Conservation (phyloP, 495 filamentous ascomycete genomes). For the Lepraria neglecta region DNA sequence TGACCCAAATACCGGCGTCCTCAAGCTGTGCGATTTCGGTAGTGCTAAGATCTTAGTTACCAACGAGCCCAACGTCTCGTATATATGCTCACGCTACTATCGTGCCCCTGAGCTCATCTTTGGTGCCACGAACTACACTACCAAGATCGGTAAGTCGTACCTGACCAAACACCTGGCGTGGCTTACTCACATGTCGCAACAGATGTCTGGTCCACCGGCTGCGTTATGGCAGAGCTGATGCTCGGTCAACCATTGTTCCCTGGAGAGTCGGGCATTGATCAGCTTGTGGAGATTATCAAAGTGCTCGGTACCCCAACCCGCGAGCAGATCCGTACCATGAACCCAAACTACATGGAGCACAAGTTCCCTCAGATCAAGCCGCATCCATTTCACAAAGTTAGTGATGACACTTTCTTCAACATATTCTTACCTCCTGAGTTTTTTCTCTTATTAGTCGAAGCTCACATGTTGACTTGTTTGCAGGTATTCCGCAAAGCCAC, state of each 20-base stretch:
- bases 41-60: conserved; percentile 98
- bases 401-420: conserved; percentile 21
- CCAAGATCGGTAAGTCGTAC: conserved; percentile 82
- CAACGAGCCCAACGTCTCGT: conserved; percentile 98
- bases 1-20: conserved; percentile 79
- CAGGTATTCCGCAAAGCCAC: conserved; percentile 95
- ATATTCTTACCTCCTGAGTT: conserved; percentile 13
- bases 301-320: conserved; percentile 96
- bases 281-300: conserved; percentile 99
- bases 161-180: conserved; percentile 16
- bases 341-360: conserved; percentile 99
- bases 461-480: conserved; percentile 10
- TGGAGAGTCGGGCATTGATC: conserved; percentile 98
- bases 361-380: conserved; percentile 99
- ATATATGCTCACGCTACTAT: conserved; percentile 99
- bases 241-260: conserved; percentile 97
- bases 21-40: conserved; percentile 98
- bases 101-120: conserved; percentile 97
- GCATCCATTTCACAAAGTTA: conserved; percentile 92
- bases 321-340: conserved; percentile 99
- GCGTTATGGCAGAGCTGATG: conserved; percentile 99
- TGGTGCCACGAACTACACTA: conserved; percentile 98
- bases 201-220: conserved; percentile 99
- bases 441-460: conserved; percentile 2
- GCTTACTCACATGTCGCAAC: conserved; percentile 27